phyloP scores from a whole-genome alignment of 148 eudicot species.

The Spergularia bocconei region DNA sequence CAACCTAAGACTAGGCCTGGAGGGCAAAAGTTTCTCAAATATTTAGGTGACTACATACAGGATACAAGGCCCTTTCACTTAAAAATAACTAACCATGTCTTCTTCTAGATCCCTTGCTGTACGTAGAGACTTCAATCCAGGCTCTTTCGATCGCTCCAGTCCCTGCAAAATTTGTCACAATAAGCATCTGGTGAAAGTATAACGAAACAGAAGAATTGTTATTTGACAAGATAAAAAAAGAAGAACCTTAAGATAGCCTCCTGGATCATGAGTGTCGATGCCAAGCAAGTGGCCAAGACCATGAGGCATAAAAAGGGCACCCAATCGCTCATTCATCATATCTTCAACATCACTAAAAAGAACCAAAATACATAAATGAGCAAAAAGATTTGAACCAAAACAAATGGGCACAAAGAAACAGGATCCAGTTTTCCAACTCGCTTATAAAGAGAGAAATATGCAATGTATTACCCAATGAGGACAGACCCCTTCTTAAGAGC shows the following conservation, averaged over 20 bases:
- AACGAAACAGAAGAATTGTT: constrained; percentile 1
- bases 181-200: background rate
- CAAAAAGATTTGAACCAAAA: background rate
- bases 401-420: background rate
- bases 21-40: background rate
- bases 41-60: background rate
- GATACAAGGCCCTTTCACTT: background rate
- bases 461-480: constrained; percentile 56
- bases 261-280: constrained; percentile 99
- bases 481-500: constrained; percentile 68
- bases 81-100: constrained; percentile 57
- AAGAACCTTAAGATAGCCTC: constrained; percentile 81
- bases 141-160: constrained; percentile 69
- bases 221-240: constrained; percentile 8
- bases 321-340: constrained; percentile 81
- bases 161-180: constrained; percentile 45
- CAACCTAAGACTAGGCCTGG: background rate
- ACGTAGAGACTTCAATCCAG: constrained; percentile 80
- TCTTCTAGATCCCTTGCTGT: constrained; percentile 80
- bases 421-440: background rate
- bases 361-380: constrained; percentile 14
- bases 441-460: background rate
- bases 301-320: constrained; percentile 96
- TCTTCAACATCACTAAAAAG: constrained; percentile 62
- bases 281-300: constrained; percentile 98